Evolutionary conservation across 106 monocot species (phyloP), one percentile per base, ranked within the genome.

Genomic region (Ottelia alismoides): DNA sequence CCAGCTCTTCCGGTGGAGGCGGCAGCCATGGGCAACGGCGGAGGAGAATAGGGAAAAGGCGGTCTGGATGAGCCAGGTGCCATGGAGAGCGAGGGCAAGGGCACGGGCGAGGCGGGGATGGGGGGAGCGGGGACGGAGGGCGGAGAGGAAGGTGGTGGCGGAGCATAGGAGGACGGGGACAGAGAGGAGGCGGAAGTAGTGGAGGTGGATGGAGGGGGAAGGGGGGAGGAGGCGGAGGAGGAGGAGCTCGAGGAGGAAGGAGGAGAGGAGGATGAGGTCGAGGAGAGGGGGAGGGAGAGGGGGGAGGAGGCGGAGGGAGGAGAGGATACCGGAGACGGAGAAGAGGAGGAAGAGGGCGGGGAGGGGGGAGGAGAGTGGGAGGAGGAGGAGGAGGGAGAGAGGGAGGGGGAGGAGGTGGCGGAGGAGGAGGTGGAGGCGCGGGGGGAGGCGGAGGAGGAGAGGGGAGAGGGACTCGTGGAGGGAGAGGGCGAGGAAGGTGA

Each of bases 11-110:
- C 26, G 28, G 25, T 72, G 78, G 30, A 89, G 58, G 20, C 27
- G 20, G 56, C 96, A 96, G 0, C 89, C 96, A 47, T 85, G 69
- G 12, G 89, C 67, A 20, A 96, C 49, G n/a, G 67, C 76, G 30
- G 44, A 72, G 52, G 96, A 72, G 64, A 96, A 96, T 74, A 96
- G 77, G 28, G 89, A 96, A 72, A 96, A 88, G 0, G 63, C 89
- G 74, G 82, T 96, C 74, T 96, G 96, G 21, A 96, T 12, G 12
- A 96, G 56, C 96, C 96, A 96, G 27, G 96, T 79, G 12, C 96
- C 96, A 3, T 96, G 89, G 32, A 89, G 70, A 11, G 68, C 73
- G 3, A 89, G 66, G 23, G 76, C 88, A 11, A 73, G 65, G 2
- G 76, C 84, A 1, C 85, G 75, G 25, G 75, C 84, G 30, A 96